phyloP scores from a whole-genome alignment of 2,329 filamentous ascomycete genomes.

The Trichophyton rubrum region DNA sequence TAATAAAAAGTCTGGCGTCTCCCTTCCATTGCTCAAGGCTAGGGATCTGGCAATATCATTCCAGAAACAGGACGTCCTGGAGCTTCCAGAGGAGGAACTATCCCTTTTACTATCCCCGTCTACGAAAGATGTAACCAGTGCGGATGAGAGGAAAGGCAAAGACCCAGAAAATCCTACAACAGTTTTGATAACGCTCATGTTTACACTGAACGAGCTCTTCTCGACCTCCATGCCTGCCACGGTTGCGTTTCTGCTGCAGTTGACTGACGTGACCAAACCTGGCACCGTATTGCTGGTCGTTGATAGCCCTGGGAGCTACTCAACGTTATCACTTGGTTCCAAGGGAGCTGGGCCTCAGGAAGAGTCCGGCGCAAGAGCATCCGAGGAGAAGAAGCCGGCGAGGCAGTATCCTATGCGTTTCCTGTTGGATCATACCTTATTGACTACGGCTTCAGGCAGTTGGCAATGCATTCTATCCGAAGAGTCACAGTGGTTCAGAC shows the following conservation, averaged over 20 bases:
- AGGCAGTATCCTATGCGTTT: constrained; percentile 83
- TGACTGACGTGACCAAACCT: constrained; percentile 47
- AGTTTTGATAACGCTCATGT: constrained; percentile 66
- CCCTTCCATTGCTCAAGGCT: constrained; percentile 17
- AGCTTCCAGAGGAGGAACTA: constrained; percentile 27
- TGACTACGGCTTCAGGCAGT: constrained; percentile 35
- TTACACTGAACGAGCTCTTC: constrained; percentile 94
- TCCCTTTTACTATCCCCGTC: constrained; percentile 22
- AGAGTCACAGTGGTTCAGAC: constrained; percentile 75
- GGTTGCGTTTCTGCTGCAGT: constrained; percentile 58
- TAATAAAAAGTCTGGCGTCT: constrained; percentile 19
- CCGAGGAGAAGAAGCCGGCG: constrained; percentile 18
- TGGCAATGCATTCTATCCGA: constrained; percentile 68
- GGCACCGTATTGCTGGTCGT: constrained; percentile 69
- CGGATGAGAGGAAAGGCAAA: not conserved
- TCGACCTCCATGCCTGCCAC: constrained; percentile 61
- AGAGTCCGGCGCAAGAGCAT: constrained; percentile 1
- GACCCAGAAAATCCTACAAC: constrained; percentile 15
- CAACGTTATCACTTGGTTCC: constrained; percentile 57
- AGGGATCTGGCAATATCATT: constrained; percentile 29
- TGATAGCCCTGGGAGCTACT: constrained; percentile 89
- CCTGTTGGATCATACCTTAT: constrained; percentile 70
- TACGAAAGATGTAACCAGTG: not conserved
- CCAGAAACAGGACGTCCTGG: constrained; percentile 41
- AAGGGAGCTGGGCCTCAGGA: not conserved